A percentile compares a stretch with the other conserved stretches of the same genome.
Conservation (phyloP, 164 flowering plant genomes). For the Magnolia changhungtana region DNA sequence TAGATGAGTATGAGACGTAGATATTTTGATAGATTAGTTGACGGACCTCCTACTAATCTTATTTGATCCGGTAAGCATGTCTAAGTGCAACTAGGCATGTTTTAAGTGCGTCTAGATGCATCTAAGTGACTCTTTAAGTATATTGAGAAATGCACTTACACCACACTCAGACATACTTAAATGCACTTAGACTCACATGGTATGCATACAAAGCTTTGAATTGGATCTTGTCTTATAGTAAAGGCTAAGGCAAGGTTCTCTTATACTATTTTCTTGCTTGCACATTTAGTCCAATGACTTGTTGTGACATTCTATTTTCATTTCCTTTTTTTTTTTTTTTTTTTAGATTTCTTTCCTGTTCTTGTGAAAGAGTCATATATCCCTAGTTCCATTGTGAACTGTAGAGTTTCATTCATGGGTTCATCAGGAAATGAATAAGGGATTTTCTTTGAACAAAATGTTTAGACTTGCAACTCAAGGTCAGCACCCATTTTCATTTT, state of each 20-base stretch:
- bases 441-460: too few species aligned
- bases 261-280: background rate
- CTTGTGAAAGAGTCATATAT: background rate
- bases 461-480: too few species aligned
- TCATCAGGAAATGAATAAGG: conserved; percentile 6
- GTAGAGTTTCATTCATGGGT: conserved; percentile 17
- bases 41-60: too few species aligned
- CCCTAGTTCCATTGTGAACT: background rate
- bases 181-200: background rate
- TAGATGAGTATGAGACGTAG: background rate
- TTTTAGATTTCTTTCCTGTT: conserved; percentile 10
- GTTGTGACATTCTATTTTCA: background rate
- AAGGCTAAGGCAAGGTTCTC: background rate
- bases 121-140: background rate
- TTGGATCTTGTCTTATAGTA: background rate
- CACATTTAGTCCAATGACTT: background rate
- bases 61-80: too few species aligned
- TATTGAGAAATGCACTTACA: background rate
- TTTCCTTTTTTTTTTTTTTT: background rate
- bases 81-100: too few species aligned
- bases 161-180: background rate
- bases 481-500: too few species aligned
- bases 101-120: background rate
- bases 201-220: background rate
- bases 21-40: too few species aligned